These are phyloP conservation scores for Beverwykella pulmonaria DNA, from an alignment of 495 filamentous ascomycete genomes.

Conservation along the genomic window DNA sequence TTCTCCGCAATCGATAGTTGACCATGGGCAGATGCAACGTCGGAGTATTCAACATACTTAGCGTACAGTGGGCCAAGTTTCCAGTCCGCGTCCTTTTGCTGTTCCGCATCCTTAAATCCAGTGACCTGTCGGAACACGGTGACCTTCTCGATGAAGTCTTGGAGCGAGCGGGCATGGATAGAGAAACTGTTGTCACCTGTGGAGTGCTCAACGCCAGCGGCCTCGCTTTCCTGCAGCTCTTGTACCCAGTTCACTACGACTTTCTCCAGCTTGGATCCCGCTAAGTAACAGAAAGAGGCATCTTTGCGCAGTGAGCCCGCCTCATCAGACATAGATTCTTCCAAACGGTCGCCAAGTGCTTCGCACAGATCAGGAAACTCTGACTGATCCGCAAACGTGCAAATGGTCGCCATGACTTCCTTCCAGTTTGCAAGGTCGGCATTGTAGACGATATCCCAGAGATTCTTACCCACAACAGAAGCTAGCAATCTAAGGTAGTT, in stretches of 20 bases:
- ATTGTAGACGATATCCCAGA: conserved; percentile 98
- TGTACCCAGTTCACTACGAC: conserved; percentile 91
- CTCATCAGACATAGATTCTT: conserved; percentile 63
- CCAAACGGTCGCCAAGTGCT: conserved; percentile 86
- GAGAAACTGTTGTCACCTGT: conserved; percentile 81
- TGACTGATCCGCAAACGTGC: conserved; percentile 85
- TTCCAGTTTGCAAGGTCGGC: conserved; percentile 93
- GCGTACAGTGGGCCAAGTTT: conserved; percentile 86
- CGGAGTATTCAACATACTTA: conserved; percentile 96
- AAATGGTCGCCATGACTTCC: conserved; percentile 91
- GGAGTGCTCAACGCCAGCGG: conserved; percentile 67
- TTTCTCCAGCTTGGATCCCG: conserved; percentile 96
- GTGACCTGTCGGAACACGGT: conserved; percentile 94
- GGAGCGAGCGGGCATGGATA: conserved; percentile 83
- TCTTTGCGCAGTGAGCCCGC: conserved; percentile 68
- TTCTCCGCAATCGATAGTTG: conserved; percentile 83
- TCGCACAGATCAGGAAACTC: conserved; percentile 98
- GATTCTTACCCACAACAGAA: conserved; percentile 91
- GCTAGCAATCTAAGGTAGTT: conserved; percentile 91
- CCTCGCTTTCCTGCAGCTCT: conserved; percentile 81
- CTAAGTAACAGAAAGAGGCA: conserved; percentile 93
- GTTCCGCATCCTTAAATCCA: conserved; percentile 83
- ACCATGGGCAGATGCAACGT: conserved; percentile 89
- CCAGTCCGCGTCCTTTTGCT: conserved; percentile 72
- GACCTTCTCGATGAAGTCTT: conserved; percentile 96